phyloP scores from a whole-genome alignment of 257 asterid genomes.

The Verbascum thapsus region DNA sequence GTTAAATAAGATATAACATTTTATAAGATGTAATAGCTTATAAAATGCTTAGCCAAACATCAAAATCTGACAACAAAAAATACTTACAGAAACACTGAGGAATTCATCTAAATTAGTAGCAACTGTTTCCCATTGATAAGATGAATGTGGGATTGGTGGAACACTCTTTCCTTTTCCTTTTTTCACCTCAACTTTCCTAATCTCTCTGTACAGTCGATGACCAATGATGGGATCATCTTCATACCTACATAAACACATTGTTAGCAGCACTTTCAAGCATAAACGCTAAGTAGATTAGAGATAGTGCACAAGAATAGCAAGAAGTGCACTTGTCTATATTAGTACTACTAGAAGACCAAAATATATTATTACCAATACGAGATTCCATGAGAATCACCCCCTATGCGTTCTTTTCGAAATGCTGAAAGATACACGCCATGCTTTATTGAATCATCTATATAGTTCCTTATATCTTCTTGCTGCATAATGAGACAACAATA shows the following conservation, averaged over 20 bases:
- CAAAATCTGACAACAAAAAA: constrained; percentile 18
- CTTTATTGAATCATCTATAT: constrained; percentile 78
- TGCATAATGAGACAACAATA: constrained; percentile 55
- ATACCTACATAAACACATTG: constrained; percentile 54
- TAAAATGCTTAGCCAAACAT: too few relatives aligned
- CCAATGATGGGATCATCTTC: constrained; percentile 91
- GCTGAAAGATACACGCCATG: constrained; percentile 68
- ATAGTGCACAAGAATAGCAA: constrained; percentile 20
- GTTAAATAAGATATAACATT: too few relatives aligned
- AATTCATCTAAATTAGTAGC: constrained; percentile 94
- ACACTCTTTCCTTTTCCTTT: constrained; percentile 80
- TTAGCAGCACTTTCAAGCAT: constrained; percentile 11
- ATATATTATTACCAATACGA: constrained; percentile 90
- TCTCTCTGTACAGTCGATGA: constrained; percentile 88
- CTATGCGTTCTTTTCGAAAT: constrained; percentile 86
- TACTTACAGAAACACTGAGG: constrained; percentile 82
- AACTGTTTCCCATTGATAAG: constrained; percentile 93
- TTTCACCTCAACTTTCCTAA: constrained; percentile 83
- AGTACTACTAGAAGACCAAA: constrained; percentile 24
- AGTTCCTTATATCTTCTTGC: constrained; percentile 94
- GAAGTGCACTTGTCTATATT: neutral
- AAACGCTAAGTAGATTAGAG: constrained; percentile 11
- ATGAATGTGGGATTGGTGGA: constrained; percentile 74
- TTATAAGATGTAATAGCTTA: too few relatives aligned
- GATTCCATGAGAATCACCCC: constrained; percentile 94